These are phyloP conservation scores for Filosporella fistucella DNA, from an alignment of 495 filamentous ascomycete genomes.

Conservation along the genomic window DNA sequence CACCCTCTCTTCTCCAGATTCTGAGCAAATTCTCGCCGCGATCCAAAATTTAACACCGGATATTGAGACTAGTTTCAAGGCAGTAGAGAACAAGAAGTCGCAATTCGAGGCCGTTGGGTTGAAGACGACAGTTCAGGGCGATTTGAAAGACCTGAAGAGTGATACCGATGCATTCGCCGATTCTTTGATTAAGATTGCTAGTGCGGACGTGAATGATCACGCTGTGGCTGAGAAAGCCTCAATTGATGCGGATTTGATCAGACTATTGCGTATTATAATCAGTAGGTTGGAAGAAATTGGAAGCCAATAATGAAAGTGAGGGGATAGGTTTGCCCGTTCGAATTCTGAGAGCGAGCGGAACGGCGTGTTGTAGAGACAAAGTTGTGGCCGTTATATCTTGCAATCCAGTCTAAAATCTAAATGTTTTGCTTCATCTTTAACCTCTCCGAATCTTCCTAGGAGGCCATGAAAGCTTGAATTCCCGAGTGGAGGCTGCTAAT, in stretches of 20 bases:
- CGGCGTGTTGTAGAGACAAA: no score
- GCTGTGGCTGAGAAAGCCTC: background rate
- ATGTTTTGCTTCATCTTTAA: no score
- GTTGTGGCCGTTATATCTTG: no score
- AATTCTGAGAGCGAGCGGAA: no score
- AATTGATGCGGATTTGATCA: constrained; percentile 8
- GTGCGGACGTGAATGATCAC: background rate
- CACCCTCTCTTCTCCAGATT: constrained; percentile 2
- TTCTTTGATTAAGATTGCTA: constrained; percentile 7
- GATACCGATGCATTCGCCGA: constrained; percentile 5
- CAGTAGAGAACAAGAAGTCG: constrained; percentile 5
- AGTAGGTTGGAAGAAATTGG: no score
- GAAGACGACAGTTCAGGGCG: background rate
- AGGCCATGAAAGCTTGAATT: no score
- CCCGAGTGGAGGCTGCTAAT: no score
- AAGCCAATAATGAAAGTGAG: no score
- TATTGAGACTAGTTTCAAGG: constrained; percentile 1
- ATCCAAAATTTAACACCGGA: constrained; percentile 5
- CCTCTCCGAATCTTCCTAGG: no score
- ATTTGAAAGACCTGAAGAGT: background rate
- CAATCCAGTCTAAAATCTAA: no score
- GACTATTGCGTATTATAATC: no score
- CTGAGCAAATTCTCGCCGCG: constrained; percentile 2
- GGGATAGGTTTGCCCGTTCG: no score
- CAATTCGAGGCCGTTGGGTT: constrained; percentile 4